Percentiles rank a stretch among this genome's conserved stretches.
Conservation (phyloP, 2,329 filamentous ascomycete species). For the Monosporascus ibericus region DNA sequence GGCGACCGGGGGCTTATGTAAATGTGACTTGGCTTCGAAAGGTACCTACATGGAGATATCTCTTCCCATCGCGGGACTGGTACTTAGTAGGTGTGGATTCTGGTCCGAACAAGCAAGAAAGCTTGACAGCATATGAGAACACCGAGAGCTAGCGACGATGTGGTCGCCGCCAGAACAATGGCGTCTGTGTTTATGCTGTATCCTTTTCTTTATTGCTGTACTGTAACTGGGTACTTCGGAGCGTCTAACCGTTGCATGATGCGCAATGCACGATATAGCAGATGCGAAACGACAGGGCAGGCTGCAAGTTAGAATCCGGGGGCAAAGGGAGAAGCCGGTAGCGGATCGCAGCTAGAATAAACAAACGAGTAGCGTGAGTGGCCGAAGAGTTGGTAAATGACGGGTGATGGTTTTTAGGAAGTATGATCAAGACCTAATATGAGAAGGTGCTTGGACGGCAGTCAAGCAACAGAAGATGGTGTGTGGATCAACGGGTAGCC, state of each 20-base stretch:
- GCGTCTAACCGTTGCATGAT: conserved; percentile 7
- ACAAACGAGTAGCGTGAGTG: conserved; percentile 8
- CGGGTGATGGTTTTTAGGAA: not conserved
- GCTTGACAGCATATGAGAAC: not conserved
- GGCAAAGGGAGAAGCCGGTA: conserved; percentile 16
- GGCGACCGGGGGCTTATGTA: not conserved
- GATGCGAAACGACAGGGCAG: conserved; percentile 12
- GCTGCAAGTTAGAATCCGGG: conserved; percentile 23
- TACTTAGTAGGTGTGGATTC: not conserved
- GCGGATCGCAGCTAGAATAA: conserved; percentile 21
- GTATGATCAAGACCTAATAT: conserved; percentile 4
- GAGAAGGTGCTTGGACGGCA: conserved; percentile 9
- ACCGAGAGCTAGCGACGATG: no score
- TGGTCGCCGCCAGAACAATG: not conserved
- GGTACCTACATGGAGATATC: not conserved
- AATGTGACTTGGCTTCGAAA: not conserved
- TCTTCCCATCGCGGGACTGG: not conserved
- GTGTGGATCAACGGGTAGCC: conserved; percentile 24
- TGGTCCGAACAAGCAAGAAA: not conserved
- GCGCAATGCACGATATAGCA: conserved; percentile 14
- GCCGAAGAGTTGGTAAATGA: not conserved
- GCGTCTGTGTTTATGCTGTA: not conserved
- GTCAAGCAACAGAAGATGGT: conserved; percentile 7
- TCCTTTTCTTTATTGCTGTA: not conserved
- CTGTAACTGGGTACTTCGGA: not conserved